These are phyloP conservation scores for Dictyostelium capitatum DNA, from an alignment of 78 protist species.

Conservation along the genomic window DNA sequence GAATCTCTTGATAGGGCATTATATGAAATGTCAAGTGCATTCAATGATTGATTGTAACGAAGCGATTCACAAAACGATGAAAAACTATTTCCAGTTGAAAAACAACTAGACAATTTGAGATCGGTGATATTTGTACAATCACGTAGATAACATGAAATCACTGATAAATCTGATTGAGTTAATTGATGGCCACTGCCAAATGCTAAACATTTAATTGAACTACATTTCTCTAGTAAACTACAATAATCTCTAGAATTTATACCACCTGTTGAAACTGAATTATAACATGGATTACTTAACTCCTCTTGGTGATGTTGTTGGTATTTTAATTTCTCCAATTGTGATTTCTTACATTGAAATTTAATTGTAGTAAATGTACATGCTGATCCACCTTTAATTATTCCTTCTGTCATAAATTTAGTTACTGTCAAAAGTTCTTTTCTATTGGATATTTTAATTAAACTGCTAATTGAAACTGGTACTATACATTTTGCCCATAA, in stretches of 20 bases:
- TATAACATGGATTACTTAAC: constrained; percentile 12
- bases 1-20: constrained; percentile 10
- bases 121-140: constrained; percentile 20
- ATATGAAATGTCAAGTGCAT: constrained; percentile 26
- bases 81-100: background rate
- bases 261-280: constrained; percentile 11
- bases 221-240: background rate
- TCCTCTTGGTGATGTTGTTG: constrained; percentile 27
- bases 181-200: constrained; percentile 41
- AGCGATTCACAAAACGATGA: constrained; percentile 36
- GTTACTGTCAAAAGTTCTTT: constrained; percentile 27
- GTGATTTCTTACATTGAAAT: constrained; percentile 32
- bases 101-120: constrained; percentile 7
- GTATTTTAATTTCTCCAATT: constrained; percentile 7
- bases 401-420: constrained; percentile 53
- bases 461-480: constrained; percentile 25
- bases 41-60: constrained; percentile 33
- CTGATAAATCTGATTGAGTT: constrained; percentile 16
- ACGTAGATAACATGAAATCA: constrained; percentile 16
- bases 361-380: constrained; percentile 56
- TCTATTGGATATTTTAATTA: constrained; percentile 30
- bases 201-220: background rate
- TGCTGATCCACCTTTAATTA: constrained; percentile 33
- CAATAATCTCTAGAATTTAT: constrained; percentile 33
- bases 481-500: constrained; percentile 45